A percentile compares a stretch with the other conserved stretches of the same genome.
These are phyloP conservation scores for Lepiota venenata DNA, from an alignment of 768 basidiomycete species.

Conservation along the genomic window DNA sequence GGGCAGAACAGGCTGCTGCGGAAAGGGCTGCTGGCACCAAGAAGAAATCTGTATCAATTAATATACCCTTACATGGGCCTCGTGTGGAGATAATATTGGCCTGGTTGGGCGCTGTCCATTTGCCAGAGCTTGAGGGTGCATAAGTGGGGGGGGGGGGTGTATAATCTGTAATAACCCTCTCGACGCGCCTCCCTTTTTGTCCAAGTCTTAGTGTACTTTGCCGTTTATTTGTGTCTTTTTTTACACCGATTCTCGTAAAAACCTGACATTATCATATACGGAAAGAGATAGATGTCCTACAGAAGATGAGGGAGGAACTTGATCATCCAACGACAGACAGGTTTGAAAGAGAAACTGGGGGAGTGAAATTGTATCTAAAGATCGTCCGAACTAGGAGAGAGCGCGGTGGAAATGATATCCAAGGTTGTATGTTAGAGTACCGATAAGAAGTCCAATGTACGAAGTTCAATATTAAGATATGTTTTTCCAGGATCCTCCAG, in stretches of 20 bases:
- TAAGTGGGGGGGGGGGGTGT: no score
- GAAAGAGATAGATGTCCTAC: neutral
- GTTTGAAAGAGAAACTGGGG: no score
- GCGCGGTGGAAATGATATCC: slow-evolving; percentile 4
- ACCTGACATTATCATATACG: no score
- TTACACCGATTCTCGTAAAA: neutral
- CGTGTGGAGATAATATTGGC: slow-evolving; percentile 83
- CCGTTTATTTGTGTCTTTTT: neutral
- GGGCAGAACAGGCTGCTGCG: slow-evolving; percentile 46
- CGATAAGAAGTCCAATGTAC: neutral
- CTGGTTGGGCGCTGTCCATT: slow-evolving; percentile 80
- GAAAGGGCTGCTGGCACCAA: slow-evolving; percentile 46
- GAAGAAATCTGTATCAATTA: slow-evolving; percentile 66
- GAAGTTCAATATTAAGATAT: neutral
- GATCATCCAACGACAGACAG: no score
- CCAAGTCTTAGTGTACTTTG: neutral
- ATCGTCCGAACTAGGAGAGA: slow-evolving; percentile 6
- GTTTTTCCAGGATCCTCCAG: neutral
- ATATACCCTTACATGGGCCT: slow-evolving; percentile 82
- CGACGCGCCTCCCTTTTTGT: no score
- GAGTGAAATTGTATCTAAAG: neutral
- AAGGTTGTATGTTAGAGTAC: neutral
- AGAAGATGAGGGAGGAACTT: no score
- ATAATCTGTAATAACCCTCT: no score
- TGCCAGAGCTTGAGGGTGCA: slow-evolving; percentile 61